phyloP scores from a whole-genome alignment of 2,329 filamentous ascomycete genomes.

The Arthrobotrys megalospora region DNA sequence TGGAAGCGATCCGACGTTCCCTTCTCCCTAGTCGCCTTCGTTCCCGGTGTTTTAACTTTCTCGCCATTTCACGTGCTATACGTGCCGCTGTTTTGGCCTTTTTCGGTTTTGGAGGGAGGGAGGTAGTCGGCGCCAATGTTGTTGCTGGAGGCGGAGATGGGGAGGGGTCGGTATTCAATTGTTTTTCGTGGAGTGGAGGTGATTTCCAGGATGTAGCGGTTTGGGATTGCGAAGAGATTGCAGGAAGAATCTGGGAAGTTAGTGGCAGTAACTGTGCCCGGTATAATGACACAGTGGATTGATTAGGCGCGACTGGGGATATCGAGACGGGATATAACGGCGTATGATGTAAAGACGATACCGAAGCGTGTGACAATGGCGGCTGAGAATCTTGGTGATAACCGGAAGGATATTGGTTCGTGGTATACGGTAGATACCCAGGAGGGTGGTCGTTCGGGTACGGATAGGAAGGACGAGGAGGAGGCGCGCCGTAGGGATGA shows the following conservation, averaged over 20 bases:
- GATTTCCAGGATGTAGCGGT: conserved; percentile 19
- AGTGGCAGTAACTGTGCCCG: conserved; percentile 1
- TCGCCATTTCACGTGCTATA: conserved; percentile 57
- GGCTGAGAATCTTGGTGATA: conserved; percentile 20
- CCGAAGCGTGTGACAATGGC: conserved; percentile 2
- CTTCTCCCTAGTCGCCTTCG: conserved; percentile 52
- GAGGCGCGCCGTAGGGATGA: conserved; percentile 53
- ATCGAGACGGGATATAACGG: conserved; percentile 30
- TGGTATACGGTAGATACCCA: conserved; percentile 3
- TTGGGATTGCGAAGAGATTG: not conserved
- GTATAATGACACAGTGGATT: conserved; percentile 12
- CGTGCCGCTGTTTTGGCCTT: conserved; percentile 56
- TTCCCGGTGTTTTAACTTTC: conserved; percentile 55
- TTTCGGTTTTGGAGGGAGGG: conserved; percentile 51
- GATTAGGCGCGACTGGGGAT: conserved; percentile 20
- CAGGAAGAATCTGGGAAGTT: conserved; percentile 4
- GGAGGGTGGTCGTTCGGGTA: conserved; percentile 16
- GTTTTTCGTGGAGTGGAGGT: conserved; percentile 13
- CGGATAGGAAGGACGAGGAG: conserved; percentile 1
- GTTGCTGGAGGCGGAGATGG: conserved; percentile 6
- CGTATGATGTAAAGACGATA: conserved; percentile 3
- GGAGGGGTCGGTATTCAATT: not conserved
- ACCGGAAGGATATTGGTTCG: conserved; percentile 13
- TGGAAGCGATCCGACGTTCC: conserved; percentile 48
- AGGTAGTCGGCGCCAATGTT: conserved; percentile 13